Evolutionary conservation across 169 alveolate genomes (phyloP).

Genomic region (Cryptosporidium tyzzeri): DNA sequence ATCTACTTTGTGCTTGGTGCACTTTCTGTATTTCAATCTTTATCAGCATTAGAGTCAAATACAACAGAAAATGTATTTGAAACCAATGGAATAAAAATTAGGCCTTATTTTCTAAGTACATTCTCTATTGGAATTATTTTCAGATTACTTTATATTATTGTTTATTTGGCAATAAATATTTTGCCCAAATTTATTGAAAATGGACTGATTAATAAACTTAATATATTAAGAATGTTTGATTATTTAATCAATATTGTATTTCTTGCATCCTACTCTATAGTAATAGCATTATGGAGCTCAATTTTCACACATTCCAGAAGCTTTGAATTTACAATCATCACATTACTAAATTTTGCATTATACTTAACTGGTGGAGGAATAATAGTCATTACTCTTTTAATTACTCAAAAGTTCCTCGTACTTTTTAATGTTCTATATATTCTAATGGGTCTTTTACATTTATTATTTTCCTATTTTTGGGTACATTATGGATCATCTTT

Average conservation of each 20-base stretch:
- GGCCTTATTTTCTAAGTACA: slow-evolving; percentile 56
- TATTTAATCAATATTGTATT: slow-evolving; percentile 12
- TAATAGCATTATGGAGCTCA: slow-evolving; percentile 52
- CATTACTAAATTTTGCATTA: slow-evolving; percentile 1
- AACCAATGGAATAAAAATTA: slow-evolving; percentile 41
- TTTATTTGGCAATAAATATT: neutral
- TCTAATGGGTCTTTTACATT: neutral
- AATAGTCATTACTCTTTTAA: neutral
- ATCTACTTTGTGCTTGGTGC: slow-evolving; percentile 11
- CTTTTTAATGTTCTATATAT: slow-evolving; percentile 3
- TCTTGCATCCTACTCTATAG: slow-evolving; percentile 43
- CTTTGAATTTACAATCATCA: neutral
- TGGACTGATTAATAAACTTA: neutral
- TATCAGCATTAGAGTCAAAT: slow-evolving; percentile 16
- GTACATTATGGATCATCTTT: slow-evolving; percentile 15
- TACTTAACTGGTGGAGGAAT: slow-evolving; percentile 5
- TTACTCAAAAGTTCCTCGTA: neutral
- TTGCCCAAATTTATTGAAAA: neutral
- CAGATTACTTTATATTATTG: slow-evolving; percentile 37
- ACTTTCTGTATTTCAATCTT: slow-evolving; percentile 29
- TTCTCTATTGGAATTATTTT: slow-evolving; percentile 23
- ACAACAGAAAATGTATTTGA: slow-evolving; percentile 22
- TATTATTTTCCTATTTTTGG: slow-evolving; percentile 24
- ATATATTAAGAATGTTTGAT: slow-evolving; percentile 24
- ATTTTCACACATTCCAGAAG: neutral